Percentiles rank a stretch among this genome's conserved stretches.
phyloP scores from a whole-genome alignment of 768 basidiomycete species.

The Coprinopsis cinerea region DNA sequence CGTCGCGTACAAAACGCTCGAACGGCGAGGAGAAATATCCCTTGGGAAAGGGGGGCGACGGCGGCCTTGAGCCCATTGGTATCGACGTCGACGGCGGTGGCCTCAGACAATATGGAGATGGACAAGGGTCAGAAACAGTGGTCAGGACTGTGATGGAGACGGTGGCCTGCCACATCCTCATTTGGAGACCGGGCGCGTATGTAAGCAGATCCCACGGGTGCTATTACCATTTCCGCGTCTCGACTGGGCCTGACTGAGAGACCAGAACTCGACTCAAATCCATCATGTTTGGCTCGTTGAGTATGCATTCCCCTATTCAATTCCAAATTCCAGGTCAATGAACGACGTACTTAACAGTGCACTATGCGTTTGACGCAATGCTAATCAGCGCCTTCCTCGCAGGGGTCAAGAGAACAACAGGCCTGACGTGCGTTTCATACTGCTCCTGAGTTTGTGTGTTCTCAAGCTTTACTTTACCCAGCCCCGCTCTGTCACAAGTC shows the following conservation, averaged over 20 bases:
- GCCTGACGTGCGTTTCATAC: conserved; percentile 62
- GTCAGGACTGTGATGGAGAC: background rate
- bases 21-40: conserved; percentile 65
- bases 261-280: too few species aligned
- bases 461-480: conserved; percentile 20
- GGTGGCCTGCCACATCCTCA: conserved; percentile 9
- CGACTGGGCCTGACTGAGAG: too few species aligned
- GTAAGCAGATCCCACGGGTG: conserved; percentile 5
- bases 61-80: conserved; percentile 38
- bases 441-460: background rate
- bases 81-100: background rate
- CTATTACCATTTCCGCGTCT: background rate
- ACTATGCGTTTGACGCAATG: conserved; percentile 70
- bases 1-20: conserved; percentile 71
- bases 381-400: conserved; percentile 79
- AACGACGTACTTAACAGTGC: conserved; percentile 45
- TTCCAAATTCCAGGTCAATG: conserved; percentile 11
- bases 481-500: conserved; percentile 68
- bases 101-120: conserved; percentile 11
- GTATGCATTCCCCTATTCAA: conserved; percentile 20
- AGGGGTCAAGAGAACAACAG: conserved; percentile 78
- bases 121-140: background rate
- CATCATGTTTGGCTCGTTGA: conserved; percentile 58
- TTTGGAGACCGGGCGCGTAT: background rate
- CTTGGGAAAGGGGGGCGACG: conserved; percentile 35